Conservation (phyloP, 805 yeast genomes). For the Sugiyamaella chiloensis region DNA sequence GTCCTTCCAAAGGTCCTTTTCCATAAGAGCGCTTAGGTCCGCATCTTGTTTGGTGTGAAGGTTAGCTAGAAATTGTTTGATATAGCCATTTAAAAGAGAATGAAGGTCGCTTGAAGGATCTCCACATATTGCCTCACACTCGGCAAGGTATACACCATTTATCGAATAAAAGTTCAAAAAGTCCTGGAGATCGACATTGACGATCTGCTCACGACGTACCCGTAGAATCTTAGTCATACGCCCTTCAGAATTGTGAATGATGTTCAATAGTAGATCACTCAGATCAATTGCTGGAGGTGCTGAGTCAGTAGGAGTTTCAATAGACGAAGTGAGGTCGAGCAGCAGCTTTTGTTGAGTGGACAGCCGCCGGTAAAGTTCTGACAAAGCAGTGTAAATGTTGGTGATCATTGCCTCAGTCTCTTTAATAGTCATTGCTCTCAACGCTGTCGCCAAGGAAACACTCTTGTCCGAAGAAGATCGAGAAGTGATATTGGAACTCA, state of each 20-base stretch:
- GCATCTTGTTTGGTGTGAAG: slow-evolving; percentile 53
- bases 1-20: slow-evolving; percentile 79
- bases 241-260: slow-evolving; percentile 68
- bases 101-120: slow-evolving; percentile 58
- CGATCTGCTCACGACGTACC: slow-evolving; percentile 71
- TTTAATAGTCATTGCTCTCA: slow-evolving; percentile 63
- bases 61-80: slow-evolving; percentile 53
- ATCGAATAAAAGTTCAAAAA: slow-evolving; percentile 67
- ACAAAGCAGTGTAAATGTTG: slow-evolving; percentile 56
- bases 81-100: slow-evolving; percentile 64
- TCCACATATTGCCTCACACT: slow-evolving; percentile 82
- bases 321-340: slow-evolving; percentile 63
- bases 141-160: slow-evolving; percentile 66
- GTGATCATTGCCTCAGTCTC: slow-evolving; percentile 74
- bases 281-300: slow-evolving; percentile 51
- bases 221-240: slow-evolving; percentile 74
- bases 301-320: slow-evolving; percentile 28
- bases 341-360: slow-evolving; percentile 76
- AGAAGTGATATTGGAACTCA: slow-evolving; percentile 26
- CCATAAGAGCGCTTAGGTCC: slow-evolving; percentile 48
- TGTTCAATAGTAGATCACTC: slow-evolving; percentile 58
- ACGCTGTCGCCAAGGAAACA: slow-evolving; percentile 42
- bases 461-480: slow-evolving; percentile 35
- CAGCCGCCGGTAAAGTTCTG: slow-evolving; percentile 71
- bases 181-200: slow-evolving; percentile 52